Base-by-base conservation (phyloP, 495 filamentous ascomycete genomes). In the Aspergillus bertholletiae region DNA sequence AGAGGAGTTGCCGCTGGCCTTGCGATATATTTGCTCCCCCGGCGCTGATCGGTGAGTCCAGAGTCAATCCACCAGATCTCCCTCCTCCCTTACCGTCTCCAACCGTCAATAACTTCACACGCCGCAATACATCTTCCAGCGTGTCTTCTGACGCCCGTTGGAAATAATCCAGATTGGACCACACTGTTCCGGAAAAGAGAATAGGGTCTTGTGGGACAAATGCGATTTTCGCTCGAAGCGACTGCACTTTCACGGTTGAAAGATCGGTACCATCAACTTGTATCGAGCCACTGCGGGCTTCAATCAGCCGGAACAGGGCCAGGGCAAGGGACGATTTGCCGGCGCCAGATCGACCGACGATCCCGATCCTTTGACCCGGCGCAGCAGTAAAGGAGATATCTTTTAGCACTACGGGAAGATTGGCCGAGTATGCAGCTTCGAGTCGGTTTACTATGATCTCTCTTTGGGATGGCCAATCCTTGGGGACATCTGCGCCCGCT, bases 1-100 rank as follows among this genome's bases (percentile, higher is more conserved):
- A 89, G 21, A 92, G 77, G 4, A 90, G 84, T 64, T 92, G 88
- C 15, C 85, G 77, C 66, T 92, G 88, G 7, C 88, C 88, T 61
- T 89, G 88, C 1, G 84, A 87, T 2, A 92, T 75, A 56, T 87
- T 89, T 9, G 81, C 76, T 3, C 88, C 88, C 35, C 80, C 84
- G 62, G 86, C 86, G 11, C 80, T 73, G 58, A 89, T 82, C 30
- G 76, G 67, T 2, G 24, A n/a, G 84, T 83, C 46, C 61, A 57
- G 9, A 57, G 70, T 67, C 15, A 64, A 57, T 67, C 85, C 20
- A 7, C 24, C 21, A 50, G 53, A 53, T 0, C 50, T 49, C 13
- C 24, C 44, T n/a, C n/a, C n/a, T n/a, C n/a, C n/a, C n/a, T n/a
- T n/a, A 24, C 13, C 45, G n/a, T n/a, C 20, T 2, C n/a, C 37